phyloP scores from a whole-genome alignment of 352 stramenopile species.

The Saprolegnia parasitica region DNA sequence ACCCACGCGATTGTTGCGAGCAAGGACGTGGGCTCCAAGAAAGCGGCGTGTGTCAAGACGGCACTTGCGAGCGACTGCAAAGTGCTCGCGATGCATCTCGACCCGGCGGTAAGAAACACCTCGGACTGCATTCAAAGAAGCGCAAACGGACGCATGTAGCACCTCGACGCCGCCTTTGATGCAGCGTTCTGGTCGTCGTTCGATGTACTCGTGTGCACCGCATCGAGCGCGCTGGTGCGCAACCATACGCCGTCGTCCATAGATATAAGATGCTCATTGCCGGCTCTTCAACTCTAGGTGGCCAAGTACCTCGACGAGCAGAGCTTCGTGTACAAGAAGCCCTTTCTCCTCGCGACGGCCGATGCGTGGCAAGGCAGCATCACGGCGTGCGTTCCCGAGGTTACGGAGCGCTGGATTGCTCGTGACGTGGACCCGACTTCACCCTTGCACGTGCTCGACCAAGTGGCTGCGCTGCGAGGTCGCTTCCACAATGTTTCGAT shows the following conservation, averaged over 20 bases:
- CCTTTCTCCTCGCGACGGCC: conserved; percentile 27
- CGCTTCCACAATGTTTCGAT: not conserved
- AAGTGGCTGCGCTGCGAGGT: not conserved
- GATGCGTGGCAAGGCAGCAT: not conserved
- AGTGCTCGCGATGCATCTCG: not conserved
- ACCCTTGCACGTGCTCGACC: conserved; percentile 20
- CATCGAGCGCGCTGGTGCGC: not conserved
- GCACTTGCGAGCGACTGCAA: not conserved
- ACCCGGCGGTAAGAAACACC: not conserved
- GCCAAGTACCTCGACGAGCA: conserved; percentile 32
- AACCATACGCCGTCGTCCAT: no score
- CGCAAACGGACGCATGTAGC: no score
- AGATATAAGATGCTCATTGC: not conserved
- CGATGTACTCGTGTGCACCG: conserved; percentile 13
- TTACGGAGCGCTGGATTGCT: conserved; percentile 31
- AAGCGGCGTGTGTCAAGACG: not conserved
- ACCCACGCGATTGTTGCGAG: not conserved
- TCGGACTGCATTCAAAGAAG: no score
- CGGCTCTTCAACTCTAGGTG: conserved; percentile 25
- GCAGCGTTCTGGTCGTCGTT: not conserved
- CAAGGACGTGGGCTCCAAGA: not conserved
- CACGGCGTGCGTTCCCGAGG: conserved; percentile 26
- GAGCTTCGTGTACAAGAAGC: conserved; percentile 31
- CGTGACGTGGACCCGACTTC: not conserved
- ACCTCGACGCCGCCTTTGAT: not conserved